phyloP scores from a whole-genome alignment of 2,329 filamentous ascomycete genomes.

The Nothophaeocryptopus gaeumannii region DNA sequence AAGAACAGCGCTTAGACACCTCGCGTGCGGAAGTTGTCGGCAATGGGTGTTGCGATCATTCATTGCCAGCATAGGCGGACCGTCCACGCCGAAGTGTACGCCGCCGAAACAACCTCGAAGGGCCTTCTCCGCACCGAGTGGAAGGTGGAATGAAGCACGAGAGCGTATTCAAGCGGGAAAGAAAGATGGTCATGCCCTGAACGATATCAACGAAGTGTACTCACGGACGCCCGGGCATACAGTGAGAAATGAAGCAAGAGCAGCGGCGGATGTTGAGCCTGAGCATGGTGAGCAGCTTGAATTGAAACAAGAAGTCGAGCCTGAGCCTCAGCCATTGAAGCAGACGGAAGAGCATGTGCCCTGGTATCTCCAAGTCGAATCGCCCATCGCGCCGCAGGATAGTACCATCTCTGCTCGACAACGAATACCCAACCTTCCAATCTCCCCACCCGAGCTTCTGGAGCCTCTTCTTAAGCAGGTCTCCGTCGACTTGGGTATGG shows the following conservation, averaged over 20 bases:
- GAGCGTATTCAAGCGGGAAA: constrained; percentile 19
- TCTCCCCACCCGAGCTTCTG: constrained; percentile 68
- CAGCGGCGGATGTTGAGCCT: background rate
- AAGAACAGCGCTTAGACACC: constrained; percentile 12
- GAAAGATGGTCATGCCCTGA: constrained; percentile 21
- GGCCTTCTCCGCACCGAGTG: constrained; percentile 22
- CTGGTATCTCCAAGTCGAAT: constrained; percentile 78
- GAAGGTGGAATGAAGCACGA: constrained; percentile 21
- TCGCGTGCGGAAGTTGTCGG: constrained; percentile 25
- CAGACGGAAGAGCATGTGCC: constrained; percentile 45
- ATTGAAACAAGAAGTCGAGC: background rate
- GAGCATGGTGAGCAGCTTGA: background rate
- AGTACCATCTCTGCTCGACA: constrained; percentile 52
- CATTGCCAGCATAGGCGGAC: constrained; percentile 30
- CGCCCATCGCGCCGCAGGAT: constrained; percentile 36
- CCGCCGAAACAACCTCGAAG: constrained; percentile 17
- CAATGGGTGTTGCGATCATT: constrained; percentile 31
- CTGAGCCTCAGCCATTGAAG: background rate
- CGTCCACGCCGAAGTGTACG: constrained; percentile 2
- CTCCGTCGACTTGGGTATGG: constrained; percentile 80
- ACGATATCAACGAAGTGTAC: constrained; percentile 22
- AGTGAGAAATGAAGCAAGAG: background rate
- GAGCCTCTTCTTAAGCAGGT: constrained; percentile 71
- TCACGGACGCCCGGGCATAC: background rate
- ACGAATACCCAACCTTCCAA: constrained; percentile 62